A percentile compares a stretch with the other conserved stretches of the same genome.
Conservation (phyloP, 1,284 basidiomycete genomes). For the Fomitopsis betulina region DNA sequence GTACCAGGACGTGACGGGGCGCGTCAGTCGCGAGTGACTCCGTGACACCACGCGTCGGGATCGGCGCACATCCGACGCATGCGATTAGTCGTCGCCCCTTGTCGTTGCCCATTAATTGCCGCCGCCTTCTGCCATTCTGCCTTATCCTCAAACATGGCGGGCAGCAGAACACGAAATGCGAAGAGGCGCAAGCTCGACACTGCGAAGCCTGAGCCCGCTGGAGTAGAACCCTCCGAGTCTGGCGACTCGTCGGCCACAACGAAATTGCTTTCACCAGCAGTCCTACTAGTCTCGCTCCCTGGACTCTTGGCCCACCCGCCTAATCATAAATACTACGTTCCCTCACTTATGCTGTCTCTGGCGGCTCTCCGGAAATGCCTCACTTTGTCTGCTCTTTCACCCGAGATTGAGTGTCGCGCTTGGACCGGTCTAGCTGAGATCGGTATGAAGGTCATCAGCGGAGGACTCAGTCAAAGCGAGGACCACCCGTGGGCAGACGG, state of each 20-base stretch:
- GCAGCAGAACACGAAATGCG: background rate
- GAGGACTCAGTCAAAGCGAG: conserved; percentile 36
- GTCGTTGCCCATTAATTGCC: background rate
- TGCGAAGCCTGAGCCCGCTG: background rate
- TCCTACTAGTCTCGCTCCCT: conserved; percentile 58
- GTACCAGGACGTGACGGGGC: background rate
- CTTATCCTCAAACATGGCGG: background rate
- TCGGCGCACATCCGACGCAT: background rate
- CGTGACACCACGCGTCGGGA: background rate
- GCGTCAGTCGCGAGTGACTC: background rate
- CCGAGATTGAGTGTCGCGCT: conserved; percentile 59
- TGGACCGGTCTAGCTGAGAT: conserved; percentile 66
- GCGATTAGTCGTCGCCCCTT: background rate
- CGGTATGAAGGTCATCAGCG: conserved; percentile 49
- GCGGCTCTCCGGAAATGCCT: conserved; percentile 52
- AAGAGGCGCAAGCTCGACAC: background rate
- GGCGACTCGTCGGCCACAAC: conserved; percentile 8
- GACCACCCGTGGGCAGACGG: conserved; percentile 41
- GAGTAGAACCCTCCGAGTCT: background rate
- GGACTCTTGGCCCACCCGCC: conserved; percentile 57
- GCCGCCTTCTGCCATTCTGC: background rate
- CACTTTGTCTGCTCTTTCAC: conserved; percentile 42
- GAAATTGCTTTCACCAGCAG: conserved; percentile 38
- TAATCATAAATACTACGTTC: conserved; percentile 46
- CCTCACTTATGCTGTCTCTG: conserved; percentile 52